phyloP scores from a whole-genome alignment of 2,329 filamentous ascomycete genomes.

The Aspergillus nomiae region DNA sequence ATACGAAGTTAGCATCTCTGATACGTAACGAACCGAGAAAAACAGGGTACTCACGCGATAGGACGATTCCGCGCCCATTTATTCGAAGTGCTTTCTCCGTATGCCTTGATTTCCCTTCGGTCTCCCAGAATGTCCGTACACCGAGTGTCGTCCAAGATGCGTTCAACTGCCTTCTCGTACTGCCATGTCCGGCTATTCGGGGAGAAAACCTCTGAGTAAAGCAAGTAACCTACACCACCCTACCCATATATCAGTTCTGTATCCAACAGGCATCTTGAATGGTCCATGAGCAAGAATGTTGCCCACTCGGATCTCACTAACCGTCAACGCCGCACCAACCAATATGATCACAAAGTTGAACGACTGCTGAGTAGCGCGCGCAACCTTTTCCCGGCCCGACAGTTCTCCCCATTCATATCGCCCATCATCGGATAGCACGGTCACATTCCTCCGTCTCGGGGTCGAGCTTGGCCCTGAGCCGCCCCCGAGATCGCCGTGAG shows the following conservation, averaged over 20 bases:
- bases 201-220: conserved; percentile 82
- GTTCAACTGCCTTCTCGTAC: conserved; percentile 83
- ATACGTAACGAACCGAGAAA: background rate
- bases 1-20: background rate
- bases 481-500: conserved; percentile 52
- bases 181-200: conserved; percentile 81
- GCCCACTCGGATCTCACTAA: conserved; percentile 42
- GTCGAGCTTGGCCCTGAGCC: conserved; percentile 46
- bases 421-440: conserved; percentile 83
- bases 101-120: conserved; percentile 72
- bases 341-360: conserved; percentile 83
- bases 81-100: conserved; percentile 77
- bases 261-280: background rate
- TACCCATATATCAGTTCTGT: conserved; percentile 34
- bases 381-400: conserved; percentile 74
- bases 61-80: conserved; percentile 72
- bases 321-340: conserved; percentile 74
- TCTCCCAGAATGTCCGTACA: conserved; percentile 77
- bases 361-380: conserved; percentile 83
- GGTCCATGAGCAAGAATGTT: background rate
- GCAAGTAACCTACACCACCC: conserved; percentile 75
- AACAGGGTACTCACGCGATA: conserved; percentile 48
- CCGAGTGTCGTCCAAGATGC: conserved; percentile 70
- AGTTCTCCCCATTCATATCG: conserved; percentile 78
- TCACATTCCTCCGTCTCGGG: conserved; percentile 63